Base-by-base conservation (phyloP, 805 yeast species). In the Kluyveromyces lactis region DNA sequence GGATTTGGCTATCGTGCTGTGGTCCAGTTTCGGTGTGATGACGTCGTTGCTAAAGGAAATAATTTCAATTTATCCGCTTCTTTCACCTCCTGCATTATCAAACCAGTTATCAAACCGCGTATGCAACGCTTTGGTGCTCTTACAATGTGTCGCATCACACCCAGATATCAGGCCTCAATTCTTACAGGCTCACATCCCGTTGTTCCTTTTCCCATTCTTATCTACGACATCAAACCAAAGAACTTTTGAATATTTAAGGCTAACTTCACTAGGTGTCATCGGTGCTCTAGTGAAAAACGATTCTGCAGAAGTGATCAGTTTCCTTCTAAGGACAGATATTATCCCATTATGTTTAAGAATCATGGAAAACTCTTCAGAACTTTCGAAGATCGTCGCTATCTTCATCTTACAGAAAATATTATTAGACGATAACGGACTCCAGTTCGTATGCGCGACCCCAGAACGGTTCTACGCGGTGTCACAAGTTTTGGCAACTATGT, bases 21-120 rank as follows among this genome's bases (percentile, higher is more conserved):
- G 98, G 98, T 81, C 90, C 52, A 85, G 96, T 3, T 89, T 83
- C 62, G 98, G 97, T 23, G 97, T 90, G 10, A 87, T 92, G 94
- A 81, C 97, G 2, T 81, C 87, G 16, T 66, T 90, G 28, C 63
- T 90, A 43, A 94, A 86, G 58, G 98, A 90, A 57, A 87, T 90
- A 39, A 80, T 87, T 28, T 73, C 85, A 2, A 95, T 90, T 4
- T 90, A 90, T 59, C 96, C 98, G 10, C 71, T 81, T 53, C 68
- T 90, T 43, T 81, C 85, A 27, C 97, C 97, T 11, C 95, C 95
- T 23, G 78, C 75, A 31, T 70, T 92, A 43, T 79, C 87, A 4
- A 85, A 94, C 12, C 74, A 86, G n/a, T 80, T 86, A 13, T 82
- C 95, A 4, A 90, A 89, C 59, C 71, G 97, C 40, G 97, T 90